Conservation (phyloP, 192 early-diverging fungal genomes). For the Dissophora globulifera region DNA sequence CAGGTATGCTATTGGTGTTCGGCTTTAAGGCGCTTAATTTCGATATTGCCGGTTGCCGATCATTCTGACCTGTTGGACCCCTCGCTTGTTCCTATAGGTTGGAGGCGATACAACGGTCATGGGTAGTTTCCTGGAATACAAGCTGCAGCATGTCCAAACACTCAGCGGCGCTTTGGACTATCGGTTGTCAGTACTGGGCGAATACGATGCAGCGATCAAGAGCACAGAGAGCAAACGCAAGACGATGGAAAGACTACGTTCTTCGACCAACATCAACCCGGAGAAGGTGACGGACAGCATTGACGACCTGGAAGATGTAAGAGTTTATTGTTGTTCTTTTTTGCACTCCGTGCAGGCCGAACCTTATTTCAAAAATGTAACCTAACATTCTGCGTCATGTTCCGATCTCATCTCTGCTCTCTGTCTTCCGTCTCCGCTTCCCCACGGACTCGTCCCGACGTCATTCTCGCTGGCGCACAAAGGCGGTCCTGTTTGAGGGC, state of each 20-base stretch:
- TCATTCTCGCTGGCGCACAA: neutral
- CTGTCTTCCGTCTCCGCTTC: no score
- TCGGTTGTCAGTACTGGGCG: slow-evolving; percentile 50
- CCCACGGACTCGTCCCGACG: neutral
- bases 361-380: slow-evolving; percentile 5
- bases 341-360: neutral
- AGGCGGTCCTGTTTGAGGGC: slow-evolving; percentile 54
- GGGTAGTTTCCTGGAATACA: slow-evolving; percentile 46
- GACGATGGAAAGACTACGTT: slow-evolving; percentile 55
- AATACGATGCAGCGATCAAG: slow-evolving; percentile 53
- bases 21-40: no score
- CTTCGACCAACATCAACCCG: slow-evolving; percentile 56
- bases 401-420: neutral
- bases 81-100: slow-evolving; percentile 26
- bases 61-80: no score
- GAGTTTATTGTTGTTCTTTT: slow-evolving; percentile 7
- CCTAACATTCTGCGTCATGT: neutral
- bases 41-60: no score
- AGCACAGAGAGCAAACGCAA: slow-evolving; percentile 53
- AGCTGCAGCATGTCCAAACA: slow-evolving; percentile 53
- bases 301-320: slow-evolving; percentile 57
- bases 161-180: slow-evolving; percentile 45
- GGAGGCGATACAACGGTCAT: slow-evolving; percentile 49
- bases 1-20: slow-evolving; percentile 18
- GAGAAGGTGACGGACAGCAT: slow-evolving; percentile 57